A percentile compares a stretch with the other conserved stretches of the same genome.
phyloP scores from a whole-genome alignment of 768 basidiomycete species.

The Lactifluus echinatus region DNA sequence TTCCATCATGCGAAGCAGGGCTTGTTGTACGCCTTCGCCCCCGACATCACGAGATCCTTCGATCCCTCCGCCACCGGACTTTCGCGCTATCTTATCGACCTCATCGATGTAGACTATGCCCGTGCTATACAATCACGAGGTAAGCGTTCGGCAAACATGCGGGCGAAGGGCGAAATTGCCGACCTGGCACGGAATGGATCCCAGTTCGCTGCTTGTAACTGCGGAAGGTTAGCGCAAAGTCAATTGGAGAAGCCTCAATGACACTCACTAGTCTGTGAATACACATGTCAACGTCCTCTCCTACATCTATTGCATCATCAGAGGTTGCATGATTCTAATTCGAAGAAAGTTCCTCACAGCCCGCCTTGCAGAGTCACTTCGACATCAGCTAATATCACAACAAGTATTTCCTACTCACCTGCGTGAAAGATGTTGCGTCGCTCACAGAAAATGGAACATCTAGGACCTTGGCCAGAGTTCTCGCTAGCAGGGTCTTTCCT shows the following conservation, averaged over 20 bases:
- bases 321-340: neutral
- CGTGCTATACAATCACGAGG: conserved; percentile 39
- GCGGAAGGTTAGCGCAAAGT: conserved; percentile 1
- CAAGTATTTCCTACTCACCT: conserved; percentile 37
- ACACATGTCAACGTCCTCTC: conserved; percentile 92
- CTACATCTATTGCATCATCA: conserved; percentile 54
- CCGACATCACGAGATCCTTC: conserved; percentile 83
- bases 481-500: conserved; percentile 89
- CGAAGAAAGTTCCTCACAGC: conserved; percentile 42
- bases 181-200: conserved; percentile 82
- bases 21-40: conserved; percentile 95
- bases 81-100: conserved; percentile 85
- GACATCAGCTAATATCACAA: neutral
- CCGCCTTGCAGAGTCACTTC: conserved; percentile 39
- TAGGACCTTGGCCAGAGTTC: conserved; percentile 81
- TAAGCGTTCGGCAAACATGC: neutral
- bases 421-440: conserved; percentile 92
- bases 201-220: conserved; percentile 88
- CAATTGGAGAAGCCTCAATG: neutral
- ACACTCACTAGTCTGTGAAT: conserved; percentile 67
- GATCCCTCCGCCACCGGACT: conserved; percentile 39
- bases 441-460: conserved; percentile 92
- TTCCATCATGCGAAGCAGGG: conserved; percentile 89
- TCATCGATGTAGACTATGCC: conserved; percentile 98
- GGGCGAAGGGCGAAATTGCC: neutral